Evolutionary conservation across 2,329 filamentous ascomycete genomes (phyloP).

Genomic region (Knoxdaviesia capensis): DNA sequence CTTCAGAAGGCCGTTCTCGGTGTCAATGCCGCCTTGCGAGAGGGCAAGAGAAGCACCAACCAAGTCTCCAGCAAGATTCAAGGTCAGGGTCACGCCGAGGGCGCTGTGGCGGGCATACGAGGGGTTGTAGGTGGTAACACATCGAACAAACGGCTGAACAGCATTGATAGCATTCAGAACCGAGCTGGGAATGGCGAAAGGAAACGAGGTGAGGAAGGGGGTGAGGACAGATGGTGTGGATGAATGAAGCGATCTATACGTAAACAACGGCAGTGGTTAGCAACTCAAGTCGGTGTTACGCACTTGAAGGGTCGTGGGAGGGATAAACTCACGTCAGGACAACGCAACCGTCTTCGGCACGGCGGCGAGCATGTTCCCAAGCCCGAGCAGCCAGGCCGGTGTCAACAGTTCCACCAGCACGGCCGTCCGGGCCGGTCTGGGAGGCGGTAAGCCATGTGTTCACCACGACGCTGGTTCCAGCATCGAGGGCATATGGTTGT

Average conservation of each 20-base stretch:
- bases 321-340: constrained; percentile 50
- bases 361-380: constrained; percentile 88
- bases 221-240: constrained; percentile 70
- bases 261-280: constrained; percentile 5
- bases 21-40: constrained; percentile 77
- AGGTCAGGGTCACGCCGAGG: constrained; percentile 60
- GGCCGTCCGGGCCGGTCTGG: constrained; percentile 47
- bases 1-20: constrained; percentile 55
- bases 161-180: constrained; percentile 65
- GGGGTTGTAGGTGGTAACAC: constrained; percentile 79
- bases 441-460: constrained; percentile 86
- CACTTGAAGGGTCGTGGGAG: neutral
- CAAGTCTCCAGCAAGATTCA: constrained; percentile 64
- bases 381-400: constrained; percentile 56
- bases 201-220: constrained; percentile 65
- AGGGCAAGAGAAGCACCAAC: constrained; percentile 57
- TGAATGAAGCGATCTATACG: constrained; percentile 58
- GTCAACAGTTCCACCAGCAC: constrained; percentile 62
- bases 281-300: neutral
- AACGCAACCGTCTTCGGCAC: constrained; percentile 90
- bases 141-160: constrained; percentile 68
- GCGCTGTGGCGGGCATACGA: constrained; percentile 62
- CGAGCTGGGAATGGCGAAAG: constrained; percentile 54
- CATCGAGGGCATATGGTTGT: constrained; percentile 71
- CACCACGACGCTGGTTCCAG: constrained; percentile 76